Percentiles rank a stretch among this genome's conserved stretches.
Evolutionary conservation across 148 eudicot species (phyloP).

Genomic region (Cornus florida): DNA sequence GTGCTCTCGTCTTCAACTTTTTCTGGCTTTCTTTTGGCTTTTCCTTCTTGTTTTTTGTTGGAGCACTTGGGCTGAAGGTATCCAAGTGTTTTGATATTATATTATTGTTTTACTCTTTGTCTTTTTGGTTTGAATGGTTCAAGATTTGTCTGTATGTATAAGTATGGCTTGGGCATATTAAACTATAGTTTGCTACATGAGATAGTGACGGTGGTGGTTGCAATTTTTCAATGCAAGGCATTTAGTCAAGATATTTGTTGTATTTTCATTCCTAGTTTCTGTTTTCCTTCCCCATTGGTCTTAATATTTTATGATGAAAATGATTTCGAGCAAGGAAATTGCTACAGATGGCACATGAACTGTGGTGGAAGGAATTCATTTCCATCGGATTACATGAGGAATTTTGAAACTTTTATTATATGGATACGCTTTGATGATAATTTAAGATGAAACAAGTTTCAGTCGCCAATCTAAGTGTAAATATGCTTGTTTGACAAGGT

Average conservation of each 20-base stretch:
- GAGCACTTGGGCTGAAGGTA: conserved; percentile 13
- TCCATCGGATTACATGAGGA: neutral
- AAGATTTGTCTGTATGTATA: conserved; percentile 18
- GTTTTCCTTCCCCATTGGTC: neutral
- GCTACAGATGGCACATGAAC: neutral
- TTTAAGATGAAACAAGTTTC: neutral
- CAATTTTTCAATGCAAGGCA: neutral
- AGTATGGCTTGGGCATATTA: neutral
- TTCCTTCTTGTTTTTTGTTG: conserved; percentile 39
- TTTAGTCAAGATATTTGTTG: neutral
- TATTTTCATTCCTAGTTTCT: neutral
- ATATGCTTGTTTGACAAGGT: neutral
- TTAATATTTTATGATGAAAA: neutral
- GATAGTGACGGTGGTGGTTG: neutral
- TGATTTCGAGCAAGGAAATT: too few species aligned
- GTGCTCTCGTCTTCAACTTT: conserved; percentile 5
- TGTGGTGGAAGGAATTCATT: neutral
- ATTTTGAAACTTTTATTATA: neutral
- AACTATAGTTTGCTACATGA: neutral
- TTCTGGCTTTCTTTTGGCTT: conserved; percentile 40
- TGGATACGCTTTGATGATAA: neutral
- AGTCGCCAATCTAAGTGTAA: too few species aligned
- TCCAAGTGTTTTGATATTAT: conserved; percentile 1
- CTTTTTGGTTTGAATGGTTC: conserved; percentile 35
- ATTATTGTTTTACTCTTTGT: conserved; percentile 11